Evolutionary conservation across 1,139 yeast species (phyloP).

Genomic region (Blastobotrys indianensis): DNA sequence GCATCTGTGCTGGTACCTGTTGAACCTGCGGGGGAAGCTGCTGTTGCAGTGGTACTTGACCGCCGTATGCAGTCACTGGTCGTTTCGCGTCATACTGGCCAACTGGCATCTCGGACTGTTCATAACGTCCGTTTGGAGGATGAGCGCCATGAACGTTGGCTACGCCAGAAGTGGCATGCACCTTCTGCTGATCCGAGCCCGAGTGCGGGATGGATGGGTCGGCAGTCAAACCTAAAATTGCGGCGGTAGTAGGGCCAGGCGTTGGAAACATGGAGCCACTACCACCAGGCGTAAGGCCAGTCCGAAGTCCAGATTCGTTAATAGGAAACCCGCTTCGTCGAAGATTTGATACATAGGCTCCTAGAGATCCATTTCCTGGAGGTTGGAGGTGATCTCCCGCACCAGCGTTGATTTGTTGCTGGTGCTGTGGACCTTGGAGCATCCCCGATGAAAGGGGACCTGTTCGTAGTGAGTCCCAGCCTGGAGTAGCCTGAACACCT

Average conservation of each 20-base stretch:
- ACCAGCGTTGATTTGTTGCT: not conserved
- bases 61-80: no score
- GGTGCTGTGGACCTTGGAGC: slow-evolving; percentile 29
- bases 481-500: slow-evolving; percentile 10
- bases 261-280: slow-evolving; percentile 33
- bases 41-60: slow-evolving; percentile 10
- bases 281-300: slow-evolving; percentile 37
- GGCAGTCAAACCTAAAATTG: slow-evolving; percentile 28
- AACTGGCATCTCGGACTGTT: no score
- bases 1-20: slow-evolving; percentile 7
- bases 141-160: no score
- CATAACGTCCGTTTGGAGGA: no score
- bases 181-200: no score
- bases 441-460: slow-evolving; percentile 34
- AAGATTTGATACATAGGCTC: slow-evolving; percentile 17
- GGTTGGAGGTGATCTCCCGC: not conserved
- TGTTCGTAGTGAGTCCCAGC: slow-evolving; percentile 28
- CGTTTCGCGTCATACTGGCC: no score
- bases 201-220: slow-evolving; percentile 5
- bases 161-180: no score
- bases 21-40: slow-evolving; percentile 9
- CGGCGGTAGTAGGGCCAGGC: slow-evolving; percentile 37
- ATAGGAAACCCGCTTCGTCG: slow-evolving; percentile 9
- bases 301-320: slow-evolving; percentile 29
- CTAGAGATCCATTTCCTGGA: slow-evolving; percentile 13